Percentiles rank a stretch among this genome's conserved stretches.
These are phyloP conservation scores for Cutaneotrichosporon arboriforme DNA, from an alignment of 1,284 basidiomycete genomes.

Conservation along the genomic window DNA sequence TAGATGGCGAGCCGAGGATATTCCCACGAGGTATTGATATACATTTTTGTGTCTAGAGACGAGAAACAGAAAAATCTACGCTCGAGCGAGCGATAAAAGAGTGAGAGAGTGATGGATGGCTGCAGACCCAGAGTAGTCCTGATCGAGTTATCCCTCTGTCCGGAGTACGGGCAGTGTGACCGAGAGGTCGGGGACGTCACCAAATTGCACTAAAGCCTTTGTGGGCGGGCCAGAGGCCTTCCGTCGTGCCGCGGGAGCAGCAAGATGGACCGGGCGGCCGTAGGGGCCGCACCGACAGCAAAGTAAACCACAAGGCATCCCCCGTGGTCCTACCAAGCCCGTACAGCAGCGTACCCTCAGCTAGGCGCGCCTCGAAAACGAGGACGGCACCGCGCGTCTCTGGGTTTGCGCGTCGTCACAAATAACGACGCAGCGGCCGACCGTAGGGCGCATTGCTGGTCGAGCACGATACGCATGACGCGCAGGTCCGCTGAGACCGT, in stretches of 20 bases:
- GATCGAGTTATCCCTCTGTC: slow-evolving; percentile 47
- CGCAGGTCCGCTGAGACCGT: slow-evolving; percentile 43
- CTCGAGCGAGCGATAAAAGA: slow-evolving; percentile 11
- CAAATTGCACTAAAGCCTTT: slow-evolving; percentile 51
- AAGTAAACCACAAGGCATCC: slow-evolving; percentile 22
- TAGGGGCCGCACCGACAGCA: background rate
- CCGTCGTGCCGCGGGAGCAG: background rate
- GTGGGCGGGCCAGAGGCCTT: slow-evolving; percentile 8
- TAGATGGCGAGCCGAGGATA: background rate
- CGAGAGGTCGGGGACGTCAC: slow-evolving; percentile 39
- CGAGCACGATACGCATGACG: slow-evolving; percentile 41
- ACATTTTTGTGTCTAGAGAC: background rate
- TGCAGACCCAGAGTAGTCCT: slow-evolving; percentile 51
- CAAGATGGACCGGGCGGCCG: background rate
- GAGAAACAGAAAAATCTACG: slow-evolving; percentile 49
- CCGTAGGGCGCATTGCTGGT: slow-evolving; percentile 45
- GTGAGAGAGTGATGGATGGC: slow-evolving; percentile 28
- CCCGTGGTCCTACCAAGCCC: slow-evolving; percentile 44
- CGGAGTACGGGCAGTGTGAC: too few relatives aligned
- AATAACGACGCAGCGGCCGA: too few relatives aligned
- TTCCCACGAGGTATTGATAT: background rate
- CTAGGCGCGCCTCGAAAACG: background rate
- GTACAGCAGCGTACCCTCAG: background rate
- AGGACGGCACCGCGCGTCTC: slow-evolving; percentile 33
- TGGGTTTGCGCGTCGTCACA: slow-evolving; percentile 12